These are phyloP conservation scores for Talaromyces verruculosus DNA, from an alignment of 2,329 filamentous ascomycete genomes.

Conservation along the genomic window DNA sequence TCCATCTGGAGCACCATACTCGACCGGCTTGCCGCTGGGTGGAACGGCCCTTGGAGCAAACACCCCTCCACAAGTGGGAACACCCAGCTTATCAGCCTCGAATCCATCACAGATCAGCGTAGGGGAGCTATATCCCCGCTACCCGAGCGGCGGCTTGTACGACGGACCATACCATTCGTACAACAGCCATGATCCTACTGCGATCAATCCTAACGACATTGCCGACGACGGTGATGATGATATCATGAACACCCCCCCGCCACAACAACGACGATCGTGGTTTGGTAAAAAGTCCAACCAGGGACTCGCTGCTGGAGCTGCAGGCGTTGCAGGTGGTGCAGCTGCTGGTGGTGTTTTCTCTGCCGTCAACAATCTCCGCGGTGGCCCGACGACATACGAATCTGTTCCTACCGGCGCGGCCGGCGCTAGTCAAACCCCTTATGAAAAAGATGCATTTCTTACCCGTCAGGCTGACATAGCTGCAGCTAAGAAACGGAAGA, in stretches of 20 bases:
- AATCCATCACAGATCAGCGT: conserved; percentile 52
- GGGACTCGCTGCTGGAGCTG: conserved; percentile 36
- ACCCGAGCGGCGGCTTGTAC: conserved; percentile 41
- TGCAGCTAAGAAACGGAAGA: conserved; percentile 60
- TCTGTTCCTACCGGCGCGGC: conserved; percentile 48
- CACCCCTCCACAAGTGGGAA: conserved; percentile 36
- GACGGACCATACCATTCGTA: conserved; percentile 61
- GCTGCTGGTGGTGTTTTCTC: conserved; percentile 40
- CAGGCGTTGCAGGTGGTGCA: conserved; percentile 47
- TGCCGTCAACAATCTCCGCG: conserved; percentile 40
- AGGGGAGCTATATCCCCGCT: conserved; percentile 39
- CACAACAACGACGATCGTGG: conserved; percentile 54
- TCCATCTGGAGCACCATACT: not conserved
- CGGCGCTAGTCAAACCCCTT: conserved; percentile 26
- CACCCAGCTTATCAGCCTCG: conserved; percentile 32
- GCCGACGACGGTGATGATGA: conserved; percentile 87
- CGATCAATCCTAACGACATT: conserved; percentile 75
- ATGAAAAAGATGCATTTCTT: conserved; percentile 68
- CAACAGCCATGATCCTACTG: conserved; percentile 49
- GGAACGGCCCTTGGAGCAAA: conserved; percentile 35
- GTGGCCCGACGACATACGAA: conserved; percentile 54
- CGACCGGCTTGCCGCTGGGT: conserved; percentile 26
- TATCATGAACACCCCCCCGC: conserved; percentile 56
- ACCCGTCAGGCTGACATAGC: conserved; percentile 56
- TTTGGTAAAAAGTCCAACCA: conserved; percentile 45